phyloP scores from a whole-genome alignment of 805 yeast genomes.

The Ogataea zsoltii region DNA sequence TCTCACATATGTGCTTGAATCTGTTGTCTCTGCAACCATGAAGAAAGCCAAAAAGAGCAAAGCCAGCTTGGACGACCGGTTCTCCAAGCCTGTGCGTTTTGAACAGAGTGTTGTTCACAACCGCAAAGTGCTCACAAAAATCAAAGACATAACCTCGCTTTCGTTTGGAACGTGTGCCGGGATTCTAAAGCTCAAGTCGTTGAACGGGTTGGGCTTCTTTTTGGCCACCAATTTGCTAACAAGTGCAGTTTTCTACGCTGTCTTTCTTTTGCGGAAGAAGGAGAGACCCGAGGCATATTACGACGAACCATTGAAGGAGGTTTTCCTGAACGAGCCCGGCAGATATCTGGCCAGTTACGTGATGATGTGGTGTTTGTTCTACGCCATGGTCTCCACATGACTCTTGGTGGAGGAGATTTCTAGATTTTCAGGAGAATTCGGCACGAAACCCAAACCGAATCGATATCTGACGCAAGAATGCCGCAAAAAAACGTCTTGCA shows the following conservation, averaged over 20 bases:
- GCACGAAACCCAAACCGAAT: no score
- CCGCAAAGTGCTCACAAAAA: constrained; percentile 18
- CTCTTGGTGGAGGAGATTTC: no score
- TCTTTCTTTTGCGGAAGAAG: constrained; percentile 34
- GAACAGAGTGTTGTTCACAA: constrained; percentile 22
- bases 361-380: constrained; percentile 60
- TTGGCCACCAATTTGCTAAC: constrained; percentile 37
- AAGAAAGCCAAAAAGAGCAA: neutral
- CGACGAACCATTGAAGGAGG: constrained; percentile 39
- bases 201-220: constrained; percentile 49
- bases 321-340: constrained; percentile 45
- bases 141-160: constrained; percentile 47
- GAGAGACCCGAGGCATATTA: constrained; percentile 39
- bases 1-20: no score
- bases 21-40: neutral
- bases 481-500: no score
- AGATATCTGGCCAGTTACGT: constrained; percentile 52
- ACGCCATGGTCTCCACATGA: constrained; percentile 41
- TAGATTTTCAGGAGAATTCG: no score
- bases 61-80: neutral
- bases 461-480: no score
- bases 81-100: constrained; percentile 17
- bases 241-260: constrained; percentile 32
- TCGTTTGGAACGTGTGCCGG: constrained; percentile 57
- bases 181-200: constrained; percentile 50